Evolutionary conservation across 345 rosid genomes (phyloP).

Genomic region (Leavenworthia alabamica): DNA sequence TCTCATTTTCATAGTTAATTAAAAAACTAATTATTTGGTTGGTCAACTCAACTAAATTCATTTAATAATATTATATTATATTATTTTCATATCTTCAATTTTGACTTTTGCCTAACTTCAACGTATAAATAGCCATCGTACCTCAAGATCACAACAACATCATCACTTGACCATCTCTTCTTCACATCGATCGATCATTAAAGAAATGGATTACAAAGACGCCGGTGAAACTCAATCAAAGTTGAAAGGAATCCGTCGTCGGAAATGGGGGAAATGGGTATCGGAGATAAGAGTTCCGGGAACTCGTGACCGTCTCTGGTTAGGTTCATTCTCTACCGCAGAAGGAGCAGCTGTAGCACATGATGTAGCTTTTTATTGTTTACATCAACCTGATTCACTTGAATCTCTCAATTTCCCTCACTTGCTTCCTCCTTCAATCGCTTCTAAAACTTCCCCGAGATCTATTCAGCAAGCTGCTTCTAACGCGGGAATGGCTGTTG

Average conservation of each 20-base stretch:
- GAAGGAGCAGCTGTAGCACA: constrained; percentile 86
- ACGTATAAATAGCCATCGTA: constrained; percentile 41
- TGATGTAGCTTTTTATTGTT: constrained; percentile 70
- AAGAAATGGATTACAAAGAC: constrained; percentile 8
- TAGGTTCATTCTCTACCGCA: constrained; percentile 67
- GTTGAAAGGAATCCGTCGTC: constrained; percentile 68
- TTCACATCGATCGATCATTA: neutral
- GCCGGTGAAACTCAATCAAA: constrained; percentile 30
- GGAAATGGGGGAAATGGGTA: constrained; percentile 97
- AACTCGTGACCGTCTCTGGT: constrained; percentile 78
- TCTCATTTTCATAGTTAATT: neutral
- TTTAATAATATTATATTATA: neutral
- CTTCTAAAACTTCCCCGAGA: constrained; percentile 48
- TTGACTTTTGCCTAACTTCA: constrained; percentile 31
- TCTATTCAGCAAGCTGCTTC: constrained; percentile 74
- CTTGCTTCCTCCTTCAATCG: constrained; percentile 37
- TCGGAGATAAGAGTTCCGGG: constrained; percentile 86
- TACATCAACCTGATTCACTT: constrained; percentile 44
- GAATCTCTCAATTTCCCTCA: constrained; percentile 50
- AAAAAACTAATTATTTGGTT: neutral
- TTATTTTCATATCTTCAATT: neutral
- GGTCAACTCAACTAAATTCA: constrained; percentile 5
- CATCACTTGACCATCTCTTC: neutral
- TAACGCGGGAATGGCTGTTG: constrained; percentile 86
- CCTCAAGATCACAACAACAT: neutral